These are phyloP conservation scores for Cordyceps tenuipes DNA, from an alignment of 2,329 filamentous ascomycete species.

Conservation along the genomic window DNA sequence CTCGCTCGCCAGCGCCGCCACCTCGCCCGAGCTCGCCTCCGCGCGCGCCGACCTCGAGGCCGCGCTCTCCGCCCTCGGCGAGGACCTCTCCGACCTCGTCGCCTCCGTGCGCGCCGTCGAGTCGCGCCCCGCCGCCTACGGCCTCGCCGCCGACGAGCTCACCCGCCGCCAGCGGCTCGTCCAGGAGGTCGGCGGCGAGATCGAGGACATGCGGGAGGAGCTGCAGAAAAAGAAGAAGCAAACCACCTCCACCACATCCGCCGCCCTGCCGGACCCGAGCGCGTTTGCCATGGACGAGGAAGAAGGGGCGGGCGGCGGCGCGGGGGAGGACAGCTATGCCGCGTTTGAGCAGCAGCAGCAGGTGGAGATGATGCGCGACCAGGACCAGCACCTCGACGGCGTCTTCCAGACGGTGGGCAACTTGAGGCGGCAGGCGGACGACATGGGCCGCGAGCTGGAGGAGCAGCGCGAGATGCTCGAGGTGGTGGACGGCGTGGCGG, in stretches of 20 bases:
- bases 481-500: slow-evolving; percentile 73
- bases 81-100: slow-evolving; percentile 82
- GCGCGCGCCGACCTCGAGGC: slow-evolving; percentile 61
- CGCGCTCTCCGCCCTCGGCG: slow-evolving; percentile 59
- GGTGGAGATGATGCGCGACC: slow-evolving; percentile 83
- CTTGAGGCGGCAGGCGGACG: slow-evolving; percentile 79
- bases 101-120: slow-evolving; percentile 84
- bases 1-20: slow-evolving; percentile 63
- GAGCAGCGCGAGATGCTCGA: slow-evolving; percentile 88
- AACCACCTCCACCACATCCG: too few species aligned
- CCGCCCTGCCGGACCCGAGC: slow-evolving; percentile 48
- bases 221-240: slow-evolving; percentile 60
- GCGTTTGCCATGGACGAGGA: slow-evolving; percentile 44
- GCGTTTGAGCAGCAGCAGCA: slow-evolving; percentile 90
- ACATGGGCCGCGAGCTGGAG: slow-evolving; percentile 93
- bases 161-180: slow-evolving; percentile 72
- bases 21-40: slow-evolving; percentile 76
- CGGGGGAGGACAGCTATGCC: slow-evolving; percentile 44
- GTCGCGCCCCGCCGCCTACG: slow-evolving; percentile 77
- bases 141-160: slow-evolving; percentile 76
- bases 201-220: slow-evolving; percentile 83
- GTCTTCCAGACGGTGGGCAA: slow-evolving; percentile 92
- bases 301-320: slow-evolving; percentile 26
- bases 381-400: slow-evolving; percentile 86
- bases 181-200: slow-evolving; percentile 78